Conservation (phyloP, 1,139 yeast genomes). For the Geotrichum australiense region DNA sequence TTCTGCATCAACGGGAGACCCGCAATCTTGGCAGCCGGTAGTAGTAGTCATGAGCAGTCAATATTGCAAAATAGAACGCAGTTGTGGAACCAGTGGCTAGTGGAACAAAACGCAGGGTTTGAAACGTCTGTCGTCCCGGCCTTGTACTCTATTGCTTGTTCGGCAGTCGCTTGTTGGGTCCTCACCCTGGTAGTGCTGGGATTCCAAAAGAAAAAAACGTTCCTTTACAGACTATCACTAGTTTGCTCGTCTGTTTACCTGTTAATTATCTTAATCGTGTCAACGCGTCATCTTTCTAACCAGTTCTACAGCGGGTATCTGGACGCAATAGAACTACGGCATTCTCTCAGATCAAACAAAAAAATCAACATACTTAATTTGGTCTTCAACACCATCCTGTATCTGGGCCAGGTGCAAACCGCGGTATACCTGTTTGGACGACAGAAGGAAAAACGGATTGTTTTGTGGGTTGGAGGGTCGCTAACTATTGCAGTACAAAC, state of each 20-base stretch:
- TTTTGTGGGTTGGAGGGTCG: constrained; percentile 56
- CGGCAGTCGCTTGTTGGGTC: constrained; percentile 59
- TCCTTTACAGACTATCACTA: constrained; percentile 28
- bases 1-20: constrained; percentile 21
- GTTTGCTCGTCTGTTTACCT: constrained; percentile 33
- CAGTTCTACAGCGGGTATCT: constrained; percentile 48
- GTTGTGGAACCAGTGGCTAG: constrained; percentile 11
- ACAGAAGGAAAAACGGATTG: constrained; percentile 60
- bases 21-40: constrained; percentile 12
- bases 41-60: not conserved
- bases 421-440: constrained; percentile 66
- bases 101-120: constrained; percentile 6
- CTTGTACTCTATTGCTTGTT: constrained; percentile 54
- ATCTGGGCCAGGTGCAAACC: constrained; percentile 70
- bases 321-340: constrained; percentile 47
- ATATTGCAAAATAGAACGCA: constrained; percentile 1
- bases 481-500: constrained; percentile 55
- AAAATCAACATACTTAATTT: constrained; percentile 52
- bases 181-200: constrained; percentile 49
- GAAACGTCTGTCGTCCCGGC: constrained; percentile 33
- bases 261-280: constrained; percentile 43
- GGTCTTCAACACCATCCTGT: constrained; percentile 52
- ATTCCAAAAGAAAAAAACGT: constrained; percentile 45
- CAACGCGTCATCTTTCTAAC: constrained; percentile 40
- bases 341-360: constrained; percentile 36